Evolutionary conservation across 1,284 basidiomycete species (phyloP).

Genomic region (Boletus hoseneyae): DNA sequence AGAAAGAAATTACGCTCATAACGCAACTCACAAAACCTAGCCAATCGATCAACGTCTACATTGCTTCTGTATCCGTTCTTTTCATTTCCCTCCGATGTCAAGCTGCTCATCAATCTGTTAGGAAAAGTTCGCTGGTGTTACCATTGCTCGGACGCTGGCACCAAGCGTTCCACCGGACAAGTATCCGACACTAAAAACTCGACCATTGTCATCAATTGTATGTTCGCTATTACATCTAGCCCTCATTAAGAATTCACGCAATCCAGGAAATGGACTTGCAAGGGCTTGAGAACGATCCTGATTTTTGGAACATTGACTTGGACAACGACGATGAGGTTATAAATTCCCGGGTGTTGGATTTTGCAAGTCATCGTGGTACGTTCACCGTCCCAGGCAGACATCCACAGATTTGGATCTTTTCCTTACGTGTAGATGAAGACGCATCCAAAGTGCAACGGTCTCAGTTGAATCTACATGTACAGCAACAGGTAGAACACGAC

Average conservation of each 20-base stretch:
- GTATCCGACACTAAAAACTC: conserved; percentile 66
- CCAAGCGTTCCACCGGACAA: conserved; percentile 50
- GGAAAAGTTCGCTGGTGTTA: conserved; percentile 68
- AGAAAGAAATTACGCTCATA: conserved; percentile 56
- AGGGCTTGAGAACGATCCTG: conserved; percentile 60
- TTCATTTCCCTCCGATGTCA: not conserved
- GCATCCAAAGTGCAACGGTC: not conserved
- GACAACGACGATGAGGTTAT: conserved; percentile 31
- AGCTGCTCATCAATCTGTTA: conserved; percentile 30
- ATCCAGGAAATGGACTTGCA: conserved; percentile 58
- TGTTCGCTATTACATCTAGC: conserved; percentile 10
- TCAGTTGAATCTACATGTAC: conserved; percentile 1
- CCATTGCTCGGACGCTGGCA: conserved; percentile 50
- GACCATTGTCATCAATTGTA: conserved; percentile 61
- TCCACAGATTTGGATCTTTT: not conserved
- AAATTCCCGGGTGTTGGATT: conserved; percentile 4
- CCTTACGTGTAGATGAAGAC: conserved; percentile 4
- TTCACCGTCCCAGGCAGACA: not conserved
- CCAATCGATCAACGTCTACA: conserved; percentile 59
- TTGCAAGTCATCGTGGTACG: conserved; percentile 9
- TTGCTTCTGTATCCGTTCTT: conserved; percentile 53
- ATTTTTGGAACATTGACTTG: conserved; percentile 59
- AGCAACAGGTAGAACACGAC: conserved; percentile 7
- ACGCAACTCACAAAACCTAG: conserved; percentile 67
- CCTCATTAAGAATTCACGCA: conserved; percentile 6